phyloP scores from a whole-genome alignment of 176 grass and related monocot species.

The Oryza rufipogon region DNA sequence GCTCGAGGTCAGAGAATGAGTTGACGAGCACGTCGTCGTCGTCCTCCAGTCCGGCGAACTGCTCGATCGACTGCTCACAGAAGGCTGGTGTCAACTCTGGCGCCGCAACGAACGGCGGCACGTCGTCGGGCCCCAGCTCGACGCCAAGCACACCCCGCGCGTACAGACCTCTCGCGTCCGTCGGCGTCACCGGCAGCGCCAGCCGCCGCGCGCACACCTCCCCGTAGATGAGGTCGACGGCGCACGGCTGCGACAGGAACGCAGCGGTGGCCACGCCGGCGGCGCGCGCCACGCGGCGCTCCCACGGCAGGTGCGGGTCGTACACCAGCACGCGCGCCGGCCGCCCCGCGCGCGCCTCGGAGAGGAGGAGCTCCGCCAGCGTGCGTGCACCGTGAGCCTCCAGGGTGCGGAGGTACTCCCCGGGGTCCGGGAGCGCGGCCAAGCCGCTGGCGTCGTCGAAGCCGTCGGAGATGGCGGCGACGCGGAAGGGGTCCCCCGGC shows the following conservation, averaged over 20 bases:
- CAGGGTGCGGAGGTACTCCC: not conserved
- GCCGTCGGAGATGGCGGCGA: conserved; percentile 36
- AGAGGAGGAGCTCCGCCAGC: not conserved
- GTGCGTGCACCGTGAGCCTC: not conserved
- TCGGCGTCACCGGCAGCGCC: not conserved
- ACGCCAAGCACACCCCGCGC: not conserved
- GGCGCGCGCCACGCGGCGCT: not conserved
- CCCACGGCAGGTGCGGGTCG: conserved; percentile 25
- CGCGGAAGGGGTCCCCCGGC: not conserved
- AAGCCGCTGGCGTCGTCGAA: conserved; percentile 18
- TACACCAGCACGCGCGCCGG: conserved; percentile 18
- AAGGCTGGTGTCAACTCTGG: not conserved
- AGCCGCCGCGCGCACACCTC: conserved; percentile 21
- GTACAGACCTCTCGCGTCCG: not conserved
- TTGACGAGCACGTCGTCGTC: conserved; percentile 39
- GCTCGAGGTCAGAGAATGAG: conserved; percentile 8
- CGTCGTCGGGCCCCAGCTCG: not conserved
- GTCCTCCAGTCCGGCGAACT: conserved; percentile 32
- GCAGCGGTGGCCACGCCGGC: not conserved
- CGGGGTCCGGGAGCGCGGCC: not conserved
- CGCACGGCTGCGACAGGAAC: conserved; percentile 35
- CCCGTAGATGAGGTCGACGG: conserved; percentile 12
- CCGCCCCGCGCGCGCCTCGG: not conserved
- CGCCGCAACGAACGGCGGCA: conserved; percentile 8
- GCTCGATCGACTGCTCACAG: not conserved